phyloP scores from a whole-genome alignment of 78 protist genomes.

The slime mould (Dictyostelium discoideum) region dicty_2.7 NC_007088.5:2698501-2699000 shows the following conservation, averaged over 20 bases:
- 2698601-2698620: background rate
- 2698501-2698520: slow-evolving; percentile 47
- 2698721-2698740: background rate
- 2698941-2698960: slow-evolving; percentile 82
- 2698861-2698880: slow-evolving; percentile 54
- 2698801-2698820: too few species aligned
- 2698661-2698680: background rate
- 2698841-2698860: slow-evolving; percentile 19
- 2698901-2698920: slow-evolving; percentile 9
- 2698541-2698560: background rate
- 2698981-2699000: slow-evolving; percentile 68
- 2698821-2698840: background rate
- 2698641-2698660: background rate
- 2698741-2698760: background rate
- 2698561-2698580: background rate
- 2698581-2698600: background rate
- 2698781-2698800: slow-evolving; percentile 56
- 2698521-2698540: slow-evolving; percentile 7
- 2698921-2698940: slow-evolving; percentile 64
- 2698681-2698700: slow-evolving; percentile 10
- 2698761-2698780: slow-evolving; percentile 33
- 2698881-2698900: slow-evolving; percentile 59
- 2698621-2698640: background rate
- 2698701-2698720: background rate
- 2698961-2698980: slow-evolving; percentile 57